Percentiles rank a stretch among this genome's conserved stretches.
These are phyloP conservation scores for Paracorniculantispora psalliotae DNA, from an alignment of 2,329 filamentous ascomycete genomes.

Conservation along the genomic window DNA sequence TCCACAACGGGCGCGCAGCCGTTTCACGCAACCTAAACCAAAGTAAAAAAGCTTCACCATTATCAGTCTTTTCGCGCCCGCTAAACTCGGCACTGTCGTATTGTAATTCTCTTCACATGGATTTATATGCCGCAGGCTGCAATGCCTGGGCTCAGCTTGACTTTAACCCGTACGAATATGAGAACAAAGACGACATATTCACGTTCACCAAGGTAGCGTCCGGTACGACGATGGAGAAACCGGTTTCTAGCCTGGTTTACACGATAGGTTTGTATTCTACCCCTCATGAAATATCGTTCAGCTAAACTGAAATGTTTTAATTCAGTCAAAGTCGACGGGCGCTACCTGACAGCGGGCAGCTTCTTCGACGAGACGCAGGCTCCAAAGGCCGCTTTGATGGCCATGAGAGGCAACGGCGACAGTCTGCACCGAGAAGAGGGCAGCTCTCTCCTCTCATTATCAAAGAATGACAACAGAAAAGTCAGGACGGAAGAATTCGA, in stretches of 20 bases:
- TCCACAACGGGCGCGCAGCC: background rate
- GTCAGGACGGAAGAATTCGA: too few species aligned
- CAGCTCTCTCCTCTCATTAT: background rate
- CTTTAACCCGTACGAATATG: constrained; percentile 25
- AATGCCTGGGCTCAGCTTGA: constrained; percentile 55
- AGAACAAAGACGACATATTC: constrained; percentile 37
- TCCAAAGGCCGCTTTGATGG: background rate
- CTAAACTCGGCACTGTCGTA: background rate
- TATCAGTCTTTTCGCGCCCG: background rate
- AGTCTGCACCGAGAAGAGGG: background rate
- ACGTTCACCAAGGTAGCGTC: constrained; percentile 40
- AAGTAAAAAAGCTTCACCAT: background rate
- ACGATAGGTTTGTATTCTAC: constrained; percentile 40
- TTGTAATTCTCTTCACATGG: constrained; percentile 28
- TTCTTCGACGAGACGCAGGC: background rate
- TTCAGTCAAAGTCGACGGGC: constrained; percentile 20
- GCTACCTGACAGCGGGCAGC: constrained; percentile 20
- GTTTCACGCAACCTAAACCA: background rate
- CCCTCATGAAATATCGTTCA: background rate
- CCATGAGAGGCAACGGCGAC: background rate
- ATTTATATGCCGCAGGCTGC: constrained; percentile 51
- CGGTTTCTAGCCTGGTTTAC: constrained; percentile 36
- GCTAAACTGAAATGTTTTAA: background rate
- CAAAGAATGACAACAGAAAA: background rate
- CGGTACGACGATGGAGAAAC: constrained; percentile 29